A percentile compares a stretch with the other conserved stretches of the same genome.
Evolutionary conservation across 768 basidiomycete species (phyloP).

Genomic region (Pisolithus tinctorius): DNA sequence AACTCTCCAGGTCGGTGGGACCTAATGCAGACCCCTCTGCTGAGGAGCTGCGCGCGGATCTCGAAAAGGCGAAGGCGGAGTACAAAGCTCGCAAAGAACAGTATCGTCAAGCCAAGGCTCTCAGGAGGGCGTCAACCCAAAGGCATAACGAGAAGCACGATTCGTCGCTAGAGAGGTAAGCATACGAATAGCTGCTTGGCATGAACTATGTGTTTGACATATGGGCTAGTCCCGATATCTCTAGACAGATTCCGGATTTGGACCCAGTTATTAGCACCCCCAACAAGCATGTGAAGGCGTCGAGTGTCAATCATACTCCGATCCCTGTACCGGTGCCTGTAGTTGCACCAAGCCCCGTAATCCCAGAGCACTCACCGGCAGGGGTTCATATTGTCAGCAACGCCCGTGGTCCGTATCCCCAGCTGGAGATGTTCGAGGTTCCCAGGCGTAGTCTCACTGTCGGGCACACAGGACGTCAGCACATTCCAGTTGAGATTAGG

Average conservation of each 20-base stretch:
- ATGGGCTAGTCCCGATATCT: constrained; percentile 10
- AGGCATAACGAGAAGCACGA: constrained; percentile 11
- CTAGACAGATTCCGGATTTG: constrained; percentile 20
- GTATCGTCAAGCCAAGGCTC: constrained; percentile 54
- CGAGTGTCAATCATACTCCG: constrained; percentile 2
- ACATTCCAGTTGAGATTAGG: constrained; percentile 10
- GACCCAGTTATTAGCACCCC: background rate
- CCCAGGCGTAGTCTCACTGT: constrained; percentile 36
- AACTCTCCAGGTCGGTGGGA: background rate
- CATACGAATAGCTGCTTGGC: background rate
- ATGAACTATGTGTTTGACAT: constrained; percentile 4
- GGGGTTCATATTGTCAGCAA: constrained; percentile 53
- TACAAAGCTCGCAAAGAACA: constrained; percentile 69
- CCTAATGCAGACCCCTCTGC: constrained; percentile 6
- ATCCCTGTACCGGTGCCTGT: constrained; percentile 6
- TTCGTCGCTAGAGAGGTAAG: constrained; percentile 23
- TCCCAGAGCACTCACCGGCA: constrained; percentile 8
- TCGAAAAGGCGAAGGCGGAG: constrained; percentile 58
- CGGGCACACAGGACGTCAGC: constrained; percentile 13
- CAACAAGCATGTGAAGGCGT: constrained; percentile 2
- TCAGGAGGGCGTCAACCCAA: constrained; percentile 35
- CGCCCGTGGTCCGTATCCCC: constrained; percentile 52
- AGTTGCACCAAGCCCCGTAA: constrained; percentile 6
- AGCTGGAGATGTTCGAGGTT: constrained; percentile 57
- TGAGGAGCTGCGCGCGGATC: constrained; percentile 30